Evolutionary conservation across 495 filamentous ascomycete genomes (phyloP).

Genomic region (Penicillium lagena): DNA sequence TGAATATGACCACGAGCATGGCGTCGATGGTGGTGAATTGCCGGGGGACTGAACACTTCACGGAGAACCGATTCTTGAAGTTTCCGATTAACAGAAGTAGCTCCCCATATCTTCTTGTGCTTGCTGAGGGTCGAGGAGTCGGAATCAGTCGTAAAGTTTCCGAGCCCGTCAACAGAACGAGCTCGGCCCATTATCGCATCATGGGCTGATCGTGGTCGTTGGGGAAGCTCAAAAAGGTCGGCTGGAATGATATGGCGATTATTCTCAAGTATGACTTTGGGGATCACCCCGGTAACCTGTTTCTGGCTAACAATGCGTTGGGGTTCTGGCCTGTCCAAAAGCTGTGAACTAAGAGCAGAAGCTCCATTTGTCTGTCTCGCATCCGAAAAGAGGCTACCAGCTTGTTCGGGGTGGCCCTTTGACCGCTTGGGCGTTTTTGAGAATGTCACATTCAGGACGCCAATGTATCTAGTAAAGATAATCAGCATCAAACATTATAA

Average conservation of each 20-base stretch:
- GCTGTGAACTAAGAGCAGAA: constrained; percentile 8
- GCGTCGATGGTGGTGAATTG: constrained; percentile 60
- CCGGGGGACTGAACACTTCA: constrained; percentile 85
- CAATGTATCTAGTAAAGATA: constrained; percentile 69
- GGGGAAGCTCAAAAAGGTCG: constrained; percentile 53
- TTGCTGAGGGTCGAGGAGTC: constrained; percentile 23
- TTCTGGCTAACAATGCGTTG: constrained; percentile 78
- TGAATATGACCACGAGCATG: constrained; percentile 57
- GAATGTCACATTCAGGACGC: constrained; percentile 94
- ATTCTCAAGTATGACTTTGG: constrained; percentile 91
- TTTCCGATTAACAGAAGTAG: constrained; percentile 86
- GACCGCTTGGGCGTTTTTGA: constrained; percentile 71
- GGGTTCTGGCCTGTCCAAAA: constrained; percentile 26
- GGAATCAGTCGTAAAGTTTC: constrained; percentile 8
- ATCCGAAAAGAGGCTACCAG: constrained; percentile 12
- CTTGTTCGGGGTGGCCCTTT: constrained; percentile 32
- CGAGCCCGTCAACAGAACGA: constrained; percentile 12
- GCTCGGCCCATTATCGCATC: constrained; percentile 10
- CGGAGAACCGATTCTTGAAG: constrained; percentile 88
- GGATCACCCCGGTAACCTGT: constrained; percentile 56
- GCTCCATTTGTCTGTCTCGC: constrained; percentile 13
- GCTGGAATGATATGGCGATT: constrained; percentile 93
- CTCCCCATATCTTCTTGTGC: constrained; percentile 73
- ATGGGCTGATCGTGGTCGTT: constrained; percentile 26
- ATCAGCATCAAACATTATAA: constrained; percentile 15